phyloP scores from a whole-genome alignment of 2,329 filamentous ascomycete species.

The Pyrenophora graminea region DNA sequence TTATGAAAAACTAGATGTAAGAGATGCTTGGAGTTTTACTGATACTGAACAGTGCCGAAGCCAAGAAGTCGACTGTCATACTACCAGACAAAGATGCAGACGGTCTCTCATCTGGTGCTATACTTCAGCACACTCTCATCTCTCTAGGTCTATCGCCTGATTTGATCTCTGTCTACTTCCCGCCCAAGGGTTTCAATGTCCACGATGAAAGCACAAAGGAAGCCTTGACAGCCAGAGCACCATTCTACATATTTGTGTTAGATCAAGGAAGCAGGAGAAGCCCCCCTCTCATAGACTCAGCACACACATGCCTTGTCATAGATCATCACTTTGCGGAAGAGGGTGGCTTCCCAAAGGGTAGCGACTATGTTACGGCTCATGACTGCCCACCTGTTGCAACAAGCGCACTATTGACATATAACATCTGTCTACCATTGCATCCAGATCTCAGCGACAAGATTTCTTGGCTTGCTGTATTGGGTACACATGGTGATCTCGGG shows the following conservation, averaged over 20 bases:
- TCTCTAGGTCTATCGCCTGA: slow-evolving; percentile 60
- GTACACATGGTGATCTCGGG: slow-evolving; percentile 69
- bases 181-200: slow-evolving; percentile 63
- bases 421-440: slow-evolving; percentile 64
- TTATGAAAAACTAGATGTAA: not conserved
- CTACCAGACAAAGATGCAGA: slow-evolving; percentile 73
- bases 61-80: slow-evolving; percentile 60
- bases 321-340: slow-evolving; percentile 65
- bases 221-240: slow-evolving; percentile 56
- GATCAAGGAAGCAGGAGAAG: slow-evolving; percentile 66
- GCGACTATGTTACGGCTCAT: slow-evolving; percentile 64
- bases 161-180: slow-evolving; percentile 62
- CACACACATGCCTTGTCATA: slow-evolving; percentile 62
- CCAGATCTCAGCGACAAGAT: slow-evolving; percentile 55
- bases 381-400: slow-evolving; percentile 68
- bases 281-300: slow-evolving; percentile 57
- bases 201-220: slow-evolving; percentile 59
- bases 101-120: slow-evolving; percentile 67
- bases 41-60: slow-evolving; percentile 51
- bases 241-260: slow-evolving; percentile 65
- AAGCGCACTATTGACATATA: slow-evolving; percentile 65
- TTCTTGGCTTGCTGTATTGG: slow-evolving; percentile 66
- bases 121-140: slow-evolving; percentile 63
- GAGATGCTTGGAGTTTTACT: not conserved
- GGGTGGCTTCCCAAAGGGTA: slow-evolving; percentile 61